Conservation (phyloP, 2,329 filamentous ascomycete species). For the Fusarium drepaniforme region DNA sequence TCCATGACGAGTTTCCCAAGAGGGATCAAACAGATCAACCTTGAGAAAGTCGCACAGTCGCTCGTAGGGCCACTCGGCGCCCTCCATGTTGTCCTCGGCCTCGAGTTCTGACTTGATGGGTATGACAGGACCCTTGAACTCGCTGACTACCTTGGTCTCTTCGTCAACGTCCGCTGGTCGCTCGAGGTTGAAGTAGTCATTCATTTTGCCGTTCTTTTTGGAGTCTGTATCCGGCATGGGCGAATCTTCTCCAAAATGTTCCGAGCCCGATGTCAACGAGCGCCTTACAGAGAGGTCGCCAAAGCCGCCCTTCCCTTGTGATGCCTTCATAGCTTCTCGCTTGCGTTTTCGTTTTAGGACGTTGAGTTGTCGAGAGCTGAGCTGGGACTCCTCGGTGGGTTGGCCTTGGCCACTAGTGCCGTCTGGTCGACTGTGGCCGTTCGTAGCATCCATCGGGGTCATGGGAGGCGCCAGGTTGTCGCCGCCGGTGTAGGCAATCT, state of each 20-base stretch:
- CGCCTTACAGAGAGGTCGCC: slow-evolving; percentile 85
- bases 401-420: slow-evolving; percentile 54
- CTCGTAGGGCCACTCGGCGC: slow-evolving; percentile 93
- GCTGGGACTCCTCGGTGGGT: slow-evolving; percentile 72
- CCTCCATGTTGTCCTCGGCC: slow-evolving; percentile 80
- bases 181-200: slow-evolving; percentile 93
- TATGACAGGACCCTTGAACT: slow-evolving; percentile 88
- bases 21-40: slow-evolving; percentile 91
- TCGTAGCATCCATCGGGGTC: slow-evolving; percentile 58
- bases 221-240: slow-evolving; percentile 63
- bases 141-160: slow-evolving; percentile 90
- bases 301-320: slow-evolving; percentile 86
- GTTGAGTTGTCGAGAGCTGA: slow-evolving; percentile 95
- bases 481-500: slow-evolving; percentile 71
- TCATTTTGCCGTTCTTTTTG: slow-evolving; percentile 73
- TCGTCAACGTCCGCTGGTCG: slow-evolving; percentile 84
- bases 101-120: slow-evolving; percentile 90
- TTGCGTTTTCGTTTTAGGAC: slow-evolving; percentile 95
- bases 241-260: slow-evolving; percentile 72
- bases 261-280: slow-evolving; percentile 70
- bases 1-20: slow-evolving; percentile 96
- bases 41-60: slow-evolving; percentile 94
- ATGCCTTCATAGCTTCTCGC: slow-evolving; percentile 87
- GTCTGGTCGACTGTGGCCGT: slow-evolving; percentile 51
- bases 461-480: slow-evolving; percentile 58